A percentile compares a stretch with the other conserved stretches of the same genome.
phyloP scores from a whole-genome alignment of 441 rosid species.

The Syzygium syzygioides region DNA sequence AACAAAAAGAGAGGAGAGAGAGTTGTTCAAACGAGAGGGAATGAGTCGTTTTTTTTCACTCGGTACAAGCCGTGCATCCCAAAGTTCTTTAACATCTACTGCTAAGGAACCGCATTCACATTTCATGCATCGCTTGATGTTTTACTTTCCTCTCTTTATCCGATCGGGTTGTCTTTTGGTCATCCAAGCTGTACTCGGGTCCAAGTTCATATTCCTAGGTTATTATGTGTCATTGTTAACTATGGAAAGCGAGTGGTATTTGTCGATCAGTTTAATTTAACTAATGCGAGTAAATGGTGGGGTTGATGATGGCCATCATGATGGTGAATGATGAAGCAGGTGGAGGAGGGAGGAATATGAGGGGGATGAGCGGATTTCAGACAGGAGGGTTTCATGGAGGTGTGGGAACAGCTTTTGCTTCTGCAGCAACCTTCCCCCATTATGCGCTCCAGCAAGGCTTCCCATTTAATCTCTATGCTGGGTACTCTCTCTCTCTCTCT shows the following conservation, averaged over 20 bases:
- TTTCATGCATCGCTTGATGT: not conserved
- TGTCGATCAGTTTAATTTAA: not conserved
- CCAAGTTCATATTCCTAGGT: not conserved
- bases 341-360: slow-evolving; percentile 50
- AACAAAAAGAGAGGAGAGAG: not conserved
- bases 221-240: not conserved
- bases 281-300: not conserved
- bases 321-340: slow-evolving; percentile 22
- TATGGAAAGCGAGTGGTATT: not conserved
- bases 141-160: not conserved
- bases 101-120: not conserved
- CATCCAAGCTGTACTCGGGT: not conserved
- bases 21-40: not conserved
- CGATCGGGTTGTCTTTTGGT: not conserved
- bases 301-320: slow-evolving; percentile 1
- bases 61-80: not conserved
- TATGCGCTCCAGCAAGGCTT: slow-evolving; percentile 84
- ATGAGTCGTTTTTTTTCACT: not conserved
- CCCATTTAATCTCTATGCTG: slow-evolving; percentile 65
- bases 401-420: slow-evolving; percentile 60
- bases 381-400: slow-evolving; percentile 60
- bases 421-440: slow-evolving; percentile 78
- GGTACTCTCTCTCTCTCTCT: slow-evolving; percentile 9
- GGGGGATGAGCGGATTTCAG: slow-evolving; percentile 67
- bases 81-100: not conserved